phyloP scores from a whole-genome alignment of 192 early-diverging fungal species.

The Funneliformis mosseae region DNA sequence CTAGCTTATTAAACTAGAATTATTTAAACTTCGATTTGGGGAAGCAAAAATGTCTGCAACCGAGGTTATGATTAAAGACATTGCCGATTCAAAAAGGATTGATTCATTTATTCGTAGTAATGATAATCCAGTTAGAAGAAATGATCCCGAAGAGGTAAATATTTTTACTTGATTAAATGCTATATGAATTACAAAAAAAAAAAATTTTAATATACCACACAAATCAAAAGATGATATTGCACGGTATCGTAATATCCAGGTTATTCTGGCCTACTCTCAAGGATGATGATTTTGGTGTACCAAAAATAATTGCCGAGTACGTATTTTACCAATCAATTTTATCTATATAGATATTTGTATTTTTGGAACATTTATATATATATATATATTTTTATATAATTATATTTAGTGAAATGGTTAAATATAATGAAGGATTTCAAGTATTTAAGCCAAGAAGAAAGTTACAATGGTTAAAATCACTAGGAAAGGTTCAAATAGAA shows the following conservation, averaged over 20 bases:
- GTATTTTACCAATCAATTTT: not conserved
- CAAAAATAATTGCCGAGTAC: slow-evolving; percentile 44
- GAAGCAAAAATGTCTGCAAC: slow-evolving; percentile 61
- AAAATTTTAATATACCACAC: no score
- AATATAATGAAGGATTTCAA: slow-evolving; percentile 52
- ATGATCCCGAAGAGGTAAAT: not conserved
- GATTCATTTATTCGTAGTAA: slow-evolving; percentile 30
- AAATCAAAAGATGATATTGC: slow-evolving; percentile 41
- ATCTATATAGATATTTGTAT: no score
- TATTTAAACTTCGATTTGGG: slow-evolving; percentile 75
- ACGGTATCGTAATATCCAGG: slow-evolving; percentile 57
- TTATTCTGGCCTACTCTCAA: slow-evolving; percentile 65
- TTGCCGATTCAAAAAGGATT: slow-evolving; percentile 71
- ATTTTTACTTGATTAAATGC: not conserved
- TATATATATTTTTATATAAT: no score
- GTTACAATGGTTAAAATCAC: slow-evolving; percentile 55
- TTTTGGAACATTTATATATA: no score
- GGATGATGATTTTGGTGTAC: slow-evolving; percentile 43
- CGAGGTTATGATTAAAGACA: slow-evolving; percentile 83
- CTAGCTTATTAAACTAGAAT: slow-evolving; percentile 65
- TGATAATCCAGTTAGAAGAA: not conserved
- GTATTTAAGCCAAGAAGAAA: slow-evolving; percentile 58
- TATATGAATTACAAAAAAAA: no score
- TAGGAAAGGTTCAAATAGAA: slow-evolving; percentile 57
- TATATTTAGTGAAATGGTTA: slow-evolving; percentile 38